These are phyloP conservation scores for Populus deltoides DNA, from an alignment of 345 rosid species.

Conservation along the genomic window DNA sequence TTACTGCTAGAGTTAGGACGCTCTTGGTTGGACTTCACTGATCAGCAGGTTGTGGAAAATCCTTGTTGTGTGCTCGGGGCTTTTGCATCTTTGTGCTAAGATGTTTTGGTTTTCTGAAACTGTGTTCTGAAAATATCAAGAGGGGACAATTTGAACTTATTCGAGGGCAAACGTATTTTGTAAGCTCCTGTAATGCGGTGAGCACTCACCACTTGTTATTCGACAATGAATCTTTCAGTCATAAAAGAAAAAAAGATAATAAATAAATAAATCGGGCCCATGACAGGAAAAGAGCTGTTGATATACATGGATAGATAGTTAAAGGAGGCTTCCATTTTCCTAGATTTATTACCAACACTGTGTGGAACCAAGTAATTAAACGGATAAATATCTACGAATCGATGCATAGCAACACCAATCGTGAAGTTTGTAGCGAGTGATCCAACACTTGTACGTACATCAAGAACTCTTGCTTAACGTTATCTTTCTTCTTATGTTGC, in stretches of 20 bases:
- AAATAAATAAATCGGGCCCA: neutral
- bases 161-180: neutral
- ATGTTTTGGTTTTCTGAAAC: neutral
- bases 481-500: neutral
- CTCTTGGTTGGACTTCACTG: too few relatives aligned
- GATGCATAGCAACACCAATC: neutral
- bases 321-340: neutral
- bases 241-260: too few relatives aligned
- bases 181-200: too few relatives aligned
- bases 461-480: neutral
- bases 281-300: neutral
- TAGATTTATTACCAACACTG: neutral
- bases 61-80: neutral
- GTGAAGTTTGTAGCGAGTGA: neutral
- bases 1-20: too few relatives aligned
- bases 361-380: neutral
- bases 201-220: too few relatives aligned
- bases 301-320: neutral
- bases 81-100: neutral
- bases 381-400: neutral
- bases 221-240: too few relatives aligned
- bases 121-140: neutral
- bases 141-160: neutral
- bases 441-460: too few relatives aligned
- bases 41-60: neutral